Percentiles rank a stretch among this genome's conserved stretches.
phyloP scores from a whole-genome alignment of 176 grass and related monocot species.

The Lolium multiflorum region DNA sequence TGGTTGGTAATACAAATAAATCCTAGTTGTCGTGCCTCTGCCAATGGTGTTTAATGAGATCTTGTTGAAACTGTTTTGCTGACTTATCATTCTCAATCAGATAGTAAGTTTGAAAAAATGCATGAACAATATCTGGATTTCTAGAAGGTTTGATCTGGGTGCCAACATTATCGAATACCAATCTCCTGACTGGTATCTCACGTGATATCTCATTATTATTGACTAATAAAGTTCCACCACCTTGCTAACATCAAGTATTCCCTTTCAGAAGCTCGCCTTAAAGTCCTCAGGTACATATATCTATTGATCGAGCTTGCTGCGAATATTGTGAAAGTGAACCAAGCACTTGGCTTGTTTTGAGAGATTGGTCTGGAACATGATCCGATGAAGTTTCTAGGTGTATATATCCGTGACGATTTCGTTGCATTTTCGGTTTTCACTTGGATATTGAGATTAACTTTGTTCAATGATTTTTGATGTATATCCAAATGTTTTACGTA shows the following conservation, averaged over 20 bases:
- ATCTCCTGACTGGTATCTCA: conserved; percentile 62
- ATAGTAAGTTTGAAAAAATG: no score
- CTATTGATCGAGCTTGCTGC: conserved; percentile 71
- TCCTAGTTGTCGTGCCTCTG: no score
- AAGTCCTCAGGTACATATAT: conserved; percentile 69
- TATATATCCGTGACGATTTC: conserved; percentile 22
- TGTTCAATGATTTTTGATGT: no score
- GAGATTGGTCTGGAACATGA: conserved; percentile 62
- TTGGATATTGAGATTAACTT: no score
- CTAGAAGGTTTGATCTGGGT: no score
- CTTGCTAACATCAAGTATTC: conserved; percentile 31
- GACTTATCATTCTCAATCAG: no score
- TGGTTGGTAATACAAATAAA: no score
- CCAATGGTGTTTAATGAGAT: no score
- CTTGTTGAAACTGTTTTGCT: no score
- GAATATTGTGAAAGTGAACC: conserved; percentile 54
- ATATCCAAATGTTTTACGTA: no score
- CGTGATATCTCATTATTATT: conserved; percentile 21
- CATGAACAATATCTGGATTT: no score
- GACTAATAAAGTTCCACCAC: background rate
- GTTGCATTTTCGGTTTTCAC: no score
- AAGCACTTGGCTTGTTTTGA: conserved; percentile 48
- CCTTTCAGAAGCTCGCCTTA: conserved; percentile 51
- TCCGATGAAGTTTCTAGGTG: conserved; percentile 70
- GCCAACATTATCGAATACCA: conserved; percentile 54